Evolutionary conservation across 768 basidiomycete species (phyloP).

Genomic region (Myochromella boudieri): DNA sequence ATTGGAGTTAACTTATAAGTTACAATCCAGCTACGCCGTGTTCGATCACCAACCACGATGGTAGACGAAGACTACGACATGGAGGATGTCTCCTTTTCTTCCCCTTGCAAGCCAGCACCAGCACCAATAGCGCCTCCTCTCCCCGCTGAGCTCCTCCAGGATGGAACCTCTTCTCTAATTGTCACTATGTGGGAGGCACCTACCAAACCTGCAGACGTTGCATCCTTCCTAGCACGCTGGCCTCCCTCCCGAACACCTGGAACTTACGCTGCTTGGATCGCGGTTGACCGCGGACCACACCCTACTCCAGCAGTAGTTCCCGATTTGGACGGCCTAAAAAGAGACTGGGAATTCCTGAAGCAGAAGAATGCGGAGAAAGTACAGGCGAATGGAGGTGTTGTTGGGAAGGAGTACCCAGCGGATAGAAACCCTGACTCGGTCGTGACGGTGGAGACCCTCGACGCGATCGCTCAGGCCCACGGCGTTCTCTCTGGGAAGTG

Average conservation of each 20-base stretch:
- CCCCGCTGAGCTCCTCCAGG: slow-evolving; percentile 13
- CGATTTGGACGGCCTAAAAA: slow-evolving; percentile 7
- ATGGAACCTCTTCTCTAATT: slow-evolving; percentile 15
- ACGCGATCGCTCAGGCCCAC: slow-evolving; percentile 32
- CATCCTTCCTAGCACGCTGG: slow-evolving; percentile 33
- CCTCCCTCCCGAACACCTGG: slow-evolving; percentile 35
- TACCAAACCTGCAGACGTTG: slow-evolving; percentile 22
- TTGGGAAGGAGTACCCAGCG: no score
- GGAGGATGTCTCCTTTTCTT: slow-evolving; percentile 5
- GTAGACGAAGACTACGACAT: slow-evolving; percentile 16
- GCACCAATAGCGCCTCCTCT: slow-evolving; percentile 14
- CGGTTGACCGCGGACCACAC: slow-evolving; percentile 24
- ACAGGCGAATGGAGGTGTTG: slow-evolving; percentile 2
- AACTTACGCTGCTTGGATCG: slow-evolving; percentile 34
- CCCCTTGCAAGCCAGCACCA: not conserved
- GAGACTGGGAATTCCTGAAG: slow-evolving; percentile 13
- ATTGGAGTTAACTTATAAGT: no score
- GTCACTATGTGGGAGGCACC: slow-evolving; percentile 24
- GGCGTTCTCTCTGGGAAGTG: slow-evolving; percentile 35
- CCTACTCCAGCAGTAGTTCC: not conserved
- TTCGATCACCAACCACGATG: not conserved
- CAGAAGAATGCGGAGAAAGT: slow-evolving; percentile 1
- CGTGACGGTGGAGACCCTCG: slow-evolving; percentile 30
- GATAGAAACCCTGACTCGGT: no score
- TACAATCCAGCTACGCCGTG: no score